Base-by-base conservation (phyloP, 192 early-diverging fungal genomes). In the Lobulomyces angularis region DNA sequence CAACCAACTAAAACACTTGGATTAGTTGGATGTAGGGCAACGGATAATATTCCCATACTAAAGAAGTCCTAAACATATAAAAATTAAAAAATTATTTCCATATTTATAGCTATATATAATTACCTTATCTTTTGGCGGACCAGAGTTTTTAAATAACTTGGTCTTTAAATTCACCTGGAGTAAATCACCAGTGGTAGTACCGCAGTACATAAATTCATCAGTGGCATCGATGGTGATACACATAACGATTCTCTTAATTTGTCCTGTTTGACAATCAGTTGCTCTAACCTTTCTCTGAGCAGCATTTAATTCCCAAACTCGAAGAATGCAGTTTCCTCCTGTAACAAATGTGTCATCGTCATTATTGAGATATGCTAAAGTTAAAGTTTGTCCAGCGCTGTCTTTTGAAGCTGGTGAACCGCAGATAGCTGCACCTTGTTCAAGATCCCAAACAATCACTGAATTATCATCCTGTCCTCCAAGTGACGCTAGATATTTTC, bases 181-280 rank as follows among this genome's bases (percentile, higher is more conserved):
- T 44, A 74, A 41, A 43, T 74, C 71, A 5, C 71, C 71, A 5
- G 71, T 74, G 1, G 71, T 72, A 1, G 68, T 74, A 19, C 71
- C 71, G 39, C 71, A 74, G 44, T 71, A 74, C 68, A 74, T 68
- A 28, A 55, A 61, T 53, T 74, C 71, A 43, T 74, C 71, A 16
- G 56, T 41, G 11, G 40, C 31, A 43, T 71, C 68, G 4, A 74
- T 49, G 2, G 50, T 45, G 28, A 70, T 59, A 38, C 67, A 71
- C 50, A 67, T 71, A 27, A 74, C 65, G 14, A 74, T 63, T 11
- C 71, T 41, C 50, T 74, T 74, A 37, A 74, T 70, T 45, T 68
- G 68, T 3, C 71, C 71, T 34, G 67, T 70, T 35, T 64, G 60
- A 23, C 59, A 58, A 37, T 74, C 68, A 8, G 60, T 58, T 12